A percentile compares a stretch with the other conserved stretches of the same genome.
These are phyloP conservation scores for Coelastrella sp. DNA, from an alignment of 139 green algal genomes.

Conservation along the genomic window DNA sequence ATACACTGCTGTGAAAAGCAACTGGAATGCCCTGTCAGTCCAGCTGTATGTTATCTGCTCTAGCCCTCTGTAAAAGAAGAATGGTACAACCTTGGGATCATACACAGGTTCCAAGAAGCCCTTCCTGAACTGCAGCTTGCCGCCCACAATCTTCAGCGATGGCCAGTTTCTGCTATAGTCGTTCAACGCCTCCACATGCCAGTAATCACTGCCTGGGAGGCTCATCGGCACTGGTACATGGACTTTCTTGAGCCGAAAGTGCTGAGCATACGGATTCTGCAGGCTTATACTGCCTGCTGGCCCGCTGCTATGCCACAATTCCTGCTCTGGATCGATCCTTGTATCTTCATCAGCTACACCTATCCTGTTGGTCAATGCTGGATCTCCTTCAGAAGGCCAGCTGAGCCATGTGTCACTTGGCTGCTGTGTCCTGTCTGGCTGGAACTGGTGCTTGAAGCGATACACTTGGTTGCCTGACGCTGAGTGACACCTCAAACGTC, in stretches of 20 bases:
- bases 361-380: conserved; percentile 2
- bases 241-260: conserved; percentile 17
- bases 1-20: conserved; percentile 27
- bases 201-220: conserved; percentile 35
- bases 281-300: background rate
- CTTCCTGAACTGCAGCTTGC: conserved; percentile 6
- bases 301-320: background rate
- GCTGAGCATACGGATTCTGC: conserved; percentile 11
- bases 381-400: background rate
- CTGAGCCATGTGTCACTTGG: conserved; percentile 9
- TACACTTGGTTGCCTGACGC: conserved; percentile 18
- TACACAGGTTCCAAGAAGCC: conserved; percentile 18
- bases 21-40: conserved; percentile 37
- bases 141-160: background rate
- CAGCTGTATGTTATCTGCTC: conserved; percentile 38
- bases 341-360: background rate
- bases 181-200: conserved; percentile 34
- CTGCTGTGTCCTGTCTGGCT: conserved; percentile 3
- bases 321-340: background rate
- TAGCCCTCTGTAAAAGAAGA: conserved; percentile 44
- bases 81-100: conserved; percentile 32
- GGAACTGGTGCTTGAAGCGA: conserved; percentile 36
- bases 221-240: conserved; percentile 6
- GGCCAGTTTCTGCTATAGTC: conserved; percentile 44
- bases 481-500: background rate